Base-by-base conservation (phyloP, 2,329 filamentous ascomycete species). In the Diaporthe sp. region DNA sequence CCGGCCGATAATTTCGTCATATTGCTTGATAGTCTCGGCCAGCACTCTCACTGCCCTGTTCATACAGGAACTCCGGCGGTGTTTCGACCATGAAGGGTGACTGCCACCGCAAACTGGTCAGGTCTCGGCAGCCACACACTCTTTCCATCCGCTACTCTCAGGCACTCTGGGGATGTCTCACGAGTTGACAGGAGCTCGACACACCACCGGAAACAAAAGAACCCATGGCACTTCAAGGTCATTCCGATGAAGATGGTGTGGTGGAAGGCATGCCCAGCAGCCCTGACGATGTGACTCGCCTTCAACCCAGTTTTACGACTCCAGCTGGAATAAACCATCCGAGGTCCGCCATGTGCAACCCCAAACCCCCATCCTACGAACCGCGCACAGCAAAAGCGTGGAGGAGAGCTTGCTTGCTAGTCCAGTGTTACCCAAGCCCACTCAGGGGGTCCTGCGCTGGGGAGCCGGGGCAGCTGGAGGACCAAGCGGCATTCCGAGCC, bases 401-500 rank as follows among this genome's bases (percentile, higher is more conserved):
- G 8, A 28, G 10, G 60, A 15, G 22, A 62, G 44, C 15, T 34
- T 34, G 34, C 34, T 25, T 31, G 39, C 22, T 12, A 28, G n/a
- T 6, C 37, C 37, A 28, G 60, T 28, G 60, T 62, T 25, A 44
- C 60, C 37, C 55, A n/a, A 58, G 19, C 31, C 57, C n/a, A 37
- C n/a, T 10, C 60, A 62, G 39, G n/a, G 15, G 15, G n/a, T 28
- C 25, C 39, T 25, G 60, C 39, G 39, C n/a, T 22, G 25, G 25
- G 31, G 13, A 25, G 39, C n/a, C 19, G 60, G 25, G 6, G 15
- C 31, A 39, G 58, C 58, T 42, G 58, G 10, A 42, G n/a, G 12
- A 28, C 49, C 65, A 39, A 68, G 65, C 65, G 46, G 49, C 22
- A 53, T 53, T 53, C 28, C 15, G 49, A 53, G 65, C 65, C 46